Evolutionary conservation across 371 early-diverging fungal species (phyloP).

Genomic region (Zancudomyces culisetae): DNA sequence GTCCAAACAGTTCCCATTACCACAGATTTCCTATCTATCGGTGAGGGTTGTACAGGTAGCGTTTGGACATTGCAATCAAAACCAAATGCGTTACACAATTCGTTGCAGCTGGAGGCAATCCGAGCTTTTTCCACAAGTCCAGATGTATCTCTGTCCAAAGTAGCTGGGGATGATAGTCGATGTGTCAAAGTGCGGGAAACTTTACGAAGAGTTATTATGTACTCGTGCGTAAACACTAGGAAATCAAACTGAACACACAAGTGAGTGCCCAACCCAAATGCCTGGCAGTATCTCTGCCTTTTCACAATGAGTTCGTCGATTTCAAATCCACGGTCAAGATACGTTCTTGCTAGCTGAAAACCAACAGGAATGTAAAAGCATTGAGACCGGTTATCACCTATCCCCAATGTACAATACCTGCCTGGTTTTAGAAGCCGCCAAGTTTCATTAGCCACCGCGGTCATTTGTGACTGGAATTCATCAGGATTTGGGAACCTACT

Average conservation of each 20-base stretch:
- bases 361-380: constrained; percentile 78
- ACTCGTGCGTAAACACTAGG: constrained; percentile 82
- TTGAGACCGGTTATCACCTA: constrained; percentile 76
- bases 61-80: constrained; percentile 6
- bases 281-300: constrained; percentile 74
- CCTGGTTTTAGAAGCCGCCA: constrained; percentile 57
- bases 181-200: constrained; percentile 33
- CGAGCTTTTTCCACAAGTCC: not conserved
- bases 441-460: constrained; percentile 44
- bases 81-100: not conserved
- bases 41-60: constrained; percentile 47
- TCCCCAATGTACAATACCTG: constrained; percentile 60
- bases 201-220: constrained; percentile 65
- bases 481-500: constrained; percentile 45
- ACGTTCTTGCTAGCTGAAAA: constrained; percentile 55
- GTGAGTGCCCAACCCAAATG: constrained; percentile 73
- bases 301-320: constrained; percentile 74
- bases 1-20: constrained; percentile 87
- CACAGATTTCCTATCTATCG: constrained; percentile 60
- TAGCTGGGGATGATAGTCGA: constrained; percentile 7
- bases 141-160: constrained; percentile 1
- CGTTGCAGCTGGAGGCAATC: no score
- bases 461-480: constrained; percentile 62
- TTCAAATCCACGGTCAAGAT: constrained; percentile 67
- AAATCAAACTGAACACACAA: constrained; percentile 76